Conservation (phyloP, 164 flowering plant species). For the Amborella trichopoda region DNA sequence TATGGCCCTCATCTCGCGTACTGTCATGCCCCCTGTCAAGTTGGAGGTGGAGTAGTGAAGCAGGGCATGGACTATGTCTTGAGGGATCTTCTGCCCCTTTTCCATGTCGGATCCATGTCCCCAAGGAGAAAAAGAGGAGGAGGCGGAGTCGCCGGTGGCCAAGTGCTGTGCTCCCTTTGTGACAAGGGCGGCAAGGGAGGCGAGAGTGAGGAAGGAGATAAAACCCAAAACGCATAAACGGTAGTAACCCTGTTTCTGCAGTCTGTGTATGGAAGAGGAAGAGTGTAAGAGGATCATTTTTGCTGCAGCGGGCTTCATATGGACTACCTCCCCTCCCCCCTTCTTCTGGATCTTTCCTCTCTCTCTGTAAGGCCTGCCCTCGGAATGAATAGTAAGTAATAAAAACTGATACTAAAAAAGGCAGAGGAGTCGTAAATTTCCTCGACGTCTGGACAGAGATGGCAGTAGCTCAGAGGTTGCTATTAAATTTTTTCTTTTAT, state of each 20-base stretch:
- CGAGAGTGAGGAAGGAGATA: constrained; percentile 48
- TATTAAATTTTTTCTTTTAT: too few relatives aligned
- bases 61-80: constrained; percentile 29
- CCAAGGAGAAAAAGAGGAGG: constrained; percentile 4
- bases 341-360: too few relatives aligned
- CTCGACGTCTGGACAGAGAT: too few relatives aligned
- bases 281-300: constrained; percentile 23
- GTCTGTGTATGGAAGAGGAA: constrained; percentile 16
- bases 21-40: constrained; percentile 39
- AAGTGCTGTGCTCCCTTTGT: constrained; percentile 12
- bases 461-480: too few relatives aligned
- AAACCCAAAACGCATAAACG: constrained; percentile 49
- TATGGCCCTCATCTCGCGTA: constrained; percentile 36
- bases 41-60: constrained; percentile 54
- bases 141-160: constrained; percentile 9
- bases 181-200: constrained; percentile 39
- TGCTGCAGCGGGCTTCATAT: constrained; percentile 8
- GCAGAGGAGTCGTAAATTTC: too few relatives aligned
- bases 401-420: too few relatives aligned
- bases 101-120: background rate
- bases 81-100: constrained; percentile 11
- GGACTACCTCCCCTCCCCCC: too few relatives aligned
- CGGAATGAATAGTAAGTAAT: too few relatives aligned
- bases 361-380: too few relatives aligned
- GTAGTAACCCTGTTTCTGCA: constrained; percentile 8